phyloP scores from a whole-genome alignment of 192 early-diverging fungal genomes.

The Spinellus fusiger region DNA sequence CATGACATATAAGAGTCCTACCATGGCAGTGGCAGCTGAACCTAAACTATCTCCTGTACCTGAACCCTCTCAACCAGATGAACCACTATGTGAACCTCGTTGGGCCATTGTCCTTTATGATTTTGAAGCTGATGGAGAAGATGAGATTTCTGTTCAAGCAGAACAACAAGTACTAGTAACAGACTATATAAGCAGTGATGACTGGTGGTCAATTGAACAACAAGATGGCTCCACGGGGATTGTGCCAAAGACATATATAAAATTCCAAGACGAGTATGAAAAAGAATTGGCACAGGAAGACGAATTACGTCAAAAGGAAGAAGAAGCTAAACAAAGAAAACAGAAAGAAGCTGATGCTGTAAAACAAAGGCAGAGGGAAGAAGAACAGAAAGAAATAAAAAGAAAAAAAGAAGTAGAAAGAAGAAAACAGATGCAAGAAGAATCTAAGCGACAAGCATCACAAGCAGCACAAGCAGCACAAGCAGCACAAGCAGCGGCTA shows the following conservation, averaged over 20 bases:
- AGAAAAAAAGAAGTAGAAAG: constrained; percentile 21
- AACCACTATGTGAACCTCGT: constrained; percentile 20
- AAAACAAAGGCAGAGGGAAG: constrained; percentile 20
- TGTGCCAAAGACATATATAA: constrained; percentile 73
- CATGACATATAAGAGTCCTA: background rate
- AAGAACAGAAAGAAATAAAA: constrained; percentile 8
- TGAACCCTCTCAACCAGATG: constrained; percentile 1
- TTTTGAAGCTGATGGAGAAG: constrained; percentile 75
- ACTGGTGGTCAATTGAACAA: constrained; percentile 83
- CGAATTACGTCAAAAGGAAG: constrained; percentile 5
- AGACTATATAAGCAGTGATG: constrained; percentile 75
- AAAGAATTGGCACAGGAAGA: constrained; percentile 7
- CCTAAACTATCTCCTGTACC: background rate
- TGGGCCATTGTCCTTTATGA: constrained; percentile 66
- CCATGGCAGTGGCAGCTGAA: background rate
- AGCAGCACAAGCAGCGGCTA: background rate
- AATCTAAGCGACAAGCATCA: constrained; percentile 12
- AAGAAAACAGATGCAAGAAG: constrained; percentile 20
- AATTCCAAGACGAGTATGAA: constrained; percentile 25
- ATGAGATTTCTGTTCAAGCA: constrained; percentile 80
- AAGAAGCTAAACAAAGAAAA: constrained; percentile 32
- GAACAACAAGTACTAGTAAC: constrained; percentile 79
- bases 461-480: background rate
- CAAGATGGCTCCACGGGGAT: constrained; percentile 63
- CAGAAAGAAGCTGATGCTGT: constrained; percentile 14